These are phyloP conservation scores for Berberis thunbergii DNA, from an alignment of 164 flowering plant genomes.

Conservation along the genomic window DNA sequence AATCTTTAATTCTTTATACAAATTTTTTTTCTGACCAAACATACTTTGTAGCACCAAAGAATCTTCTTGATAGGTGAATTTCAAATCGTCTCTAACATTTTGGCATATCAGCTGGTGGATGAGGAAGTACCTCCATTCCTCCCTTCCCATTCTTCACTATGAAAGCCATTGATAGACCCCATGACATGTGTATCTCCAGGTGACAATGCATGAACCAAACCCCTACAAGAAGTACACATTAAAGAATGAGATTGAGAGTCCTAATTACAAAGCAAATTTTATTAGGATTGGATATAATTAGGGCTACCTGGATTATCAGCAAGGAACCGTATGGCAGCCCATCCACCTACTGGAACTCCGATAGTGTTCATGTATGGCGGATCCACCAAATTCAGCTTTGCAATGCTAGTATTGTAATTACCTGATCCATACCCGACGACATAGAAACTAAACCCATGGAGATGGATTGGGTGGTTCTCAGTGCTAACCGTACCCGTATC, in stretches of 20 bases:
- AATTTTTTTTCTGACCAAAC: slow-evolving; percentile 1
- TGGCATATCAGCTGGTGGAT: slow-evolving; percentile 58
- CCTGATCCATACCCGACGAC: slow-evolving; percentile 62
- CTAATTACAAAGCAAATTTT: not conserved
- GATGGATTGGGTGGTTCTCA: slow-evolving; percentile 74
- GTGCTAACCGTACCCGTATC: slow-evolving; percentile 49
- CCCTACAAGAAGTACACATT: slow-evolving; percentile 20
- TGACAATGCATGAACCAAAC: slow-evolving; percentile 78
- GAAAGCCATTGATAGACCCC: slow-evolving; percentile 6
- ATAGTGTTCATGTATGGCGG: slow-evolving; percentile 65
- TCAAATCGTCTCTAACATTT: slow-evolving; percentile 25
- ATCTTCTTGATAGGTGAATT: slow-evolving; percentile 7
- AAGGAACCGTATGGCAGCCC: slow-evolving; percentile 63
- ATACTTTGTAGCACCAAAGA: slow-evolving; percentile 20
- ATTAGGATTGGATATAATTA: not conserved
- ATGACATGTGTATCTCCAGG: slow-evolving; percentile 34
- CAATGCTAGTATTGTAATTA: slow-evolving; percentile 39
- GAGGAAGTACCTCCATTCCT: slow-evolving; percentile 40
- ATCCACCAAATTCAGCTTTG: slow-evolving; percentile 47
- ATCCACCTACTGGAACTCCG: slow-evolving; percentile 73
- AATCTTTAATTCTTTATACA: slow-evolving; percentile 9
- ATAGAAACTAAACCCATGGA: slow-evolving; percentile 69
- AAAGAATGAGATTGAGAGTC: not conserved
- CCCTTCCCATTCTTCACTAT: slow-evolving; percentile 16
- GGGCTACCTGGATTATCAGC: slow-evolving; percentile 71